These are phyloP conservation scores for Spathaspora gorwiae DNA, from an alignment of 805 yeast species.

Conservation along the genomic window DNA sequence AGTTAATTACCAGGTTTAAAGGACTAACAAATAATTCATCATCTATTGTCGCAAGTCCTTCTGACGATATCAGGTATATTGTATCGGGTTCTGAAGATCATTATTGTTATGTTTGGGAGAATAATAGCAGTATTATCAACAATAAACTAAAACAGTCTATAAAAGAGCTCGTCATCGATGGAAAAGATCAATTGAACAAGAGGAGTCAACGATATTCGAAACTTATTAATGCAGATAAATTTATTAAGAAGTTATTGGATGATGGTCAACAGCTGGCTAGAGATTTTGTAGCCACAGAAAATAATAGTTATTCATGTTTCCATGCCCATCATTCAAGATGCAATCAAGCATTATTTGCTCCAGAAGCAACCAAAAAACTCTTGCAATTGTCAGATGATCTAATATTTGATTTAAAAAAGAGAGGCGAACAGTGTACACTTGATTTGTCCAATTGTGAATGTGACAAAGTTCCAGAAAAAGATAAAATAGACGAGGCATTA, in stretches of 20 bases:
- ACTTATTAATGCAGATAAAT: slow-evolving; percentile 23
- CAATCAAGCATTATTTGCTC: slow-evolving; percentile 77
- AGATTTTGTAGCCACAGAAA: slow-evolving; percentile 40
- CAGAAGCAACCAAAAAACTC: slow-evolving; percentile 57
- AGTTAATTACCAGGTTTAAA: slow-evolving; percentile 61
- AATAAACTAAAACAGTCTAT: slow-evolving; percentile 31
- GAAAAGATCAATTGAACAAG: slow-evolving; percentile 12
- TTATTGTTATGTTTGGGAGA: slow-evolving; percentile 79
- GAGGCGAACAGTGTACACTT: slow-evolving; percentile 15
- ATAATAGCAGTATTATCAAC: slow-evolving; percentile 38
- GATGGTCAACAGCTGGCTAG: slow-evolving; percentile 10
- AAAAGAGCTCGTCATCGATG: slow-evolving; percentile 31
- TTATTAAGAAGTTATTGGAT: slow-evolving; percentile 26
- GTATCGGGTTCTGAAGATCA: slow-evolving; percentile 86
- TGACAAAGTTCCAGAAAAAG: background rate
- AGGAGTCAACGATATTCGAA: slow-evolving; percentile 19
- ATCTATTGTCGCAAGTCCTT: slow-evolving; percentile 62
- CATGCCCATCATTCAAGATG: slow-evolving; percentile 74
- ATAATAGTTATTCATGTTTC: slow-evolving; percentile 61
- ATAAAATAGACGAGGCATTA: slow-evolving; percentile 3
- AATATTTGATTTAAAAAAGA: slow-evolving; percentile 55
- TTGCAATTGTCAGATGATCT: slow-evolving; percentile 75
- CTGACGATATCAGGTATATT: slow-evolving; percentile 54
- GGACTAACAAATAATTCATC: slow-evolving; percentile 71
- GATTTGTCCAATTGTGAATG: slow-evolving; percentile 1